Evolutionary conservation across 2,329 filamentous ascomycete genomes (phyloP).

Genomic region (Microdochium bolleyi): DNA sequence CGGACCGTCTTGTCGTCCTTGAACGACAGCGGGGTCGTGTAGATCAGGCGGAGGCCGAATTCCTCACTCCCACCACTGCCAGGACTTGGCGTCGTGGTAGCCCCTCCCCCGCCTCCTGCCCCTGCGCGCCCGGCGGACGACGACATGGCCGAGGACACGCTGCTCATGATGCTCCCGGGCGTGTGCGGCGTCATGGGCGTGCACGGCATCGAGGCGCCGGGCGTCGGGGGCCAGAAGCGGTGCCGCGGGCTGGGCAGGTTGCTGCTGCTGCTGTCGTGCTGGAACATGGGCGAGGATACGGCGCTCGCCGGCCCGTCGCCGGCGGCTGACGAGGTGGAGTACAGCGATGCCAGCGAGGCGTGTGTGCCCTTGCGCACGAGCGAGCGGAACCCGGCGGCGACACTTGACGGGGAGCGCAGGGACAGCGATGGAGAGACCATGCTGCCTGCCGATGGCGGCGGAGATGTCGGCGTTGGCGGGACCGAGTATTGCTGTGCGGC

Average conservation of each 20-base stretch:
- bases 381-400: slow-evolving; percentile 26
- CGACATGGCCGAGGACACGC: slow-evolving; percentile 26
- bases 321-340: slow-evolving; percentile 9
- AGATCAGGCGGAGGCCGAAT: slow-evolving; percentile 43
- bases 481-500: slow-evolving; percentile 4
- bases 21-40: slow-evolving; percentile 34
- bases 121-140: slow-evolving; percentile 1
- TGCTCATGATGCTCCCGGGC: slow-evolving; percentile 18
- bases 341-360: slow-evolving; percentile 13
- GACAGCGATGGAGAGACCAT: slow-evolving; percentile 11
- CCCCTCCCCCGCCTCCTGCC: slow-evolving; percentile 4
- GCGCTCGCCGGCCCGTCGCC: slow-evolving; percentile 13
- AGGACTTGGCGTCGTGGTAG: slow-evolving; percentile 8
- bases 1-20: slow-evolving; percentile 39
- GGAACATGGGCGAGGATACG: slow-evolving; percentile 22
- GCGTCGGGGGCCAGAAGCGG: slow-evolving; percentile 22
- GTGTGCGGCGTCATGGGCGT: slow-evolving; percentile 42
- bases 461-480: slow-evolving; percentile 17
- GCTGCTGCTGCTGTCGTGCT: not conserved
- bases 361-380: slow-evolving; percentile 30
- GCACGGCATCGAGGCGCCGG: slow-evolving; percentile 28
- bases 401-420: slow-evolving; percentile 15
- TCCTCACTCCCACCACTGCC: slow-evolving; percentile 24
- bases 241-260: slow-evolving; percentile 13
- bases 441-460: slow-evolving; percentile 19